These are phyloP conservation scores for Kwoniella heveanensis DNA, from an alignment of 768 basidiomycete species.

Conservation along the genomic window DNA sequence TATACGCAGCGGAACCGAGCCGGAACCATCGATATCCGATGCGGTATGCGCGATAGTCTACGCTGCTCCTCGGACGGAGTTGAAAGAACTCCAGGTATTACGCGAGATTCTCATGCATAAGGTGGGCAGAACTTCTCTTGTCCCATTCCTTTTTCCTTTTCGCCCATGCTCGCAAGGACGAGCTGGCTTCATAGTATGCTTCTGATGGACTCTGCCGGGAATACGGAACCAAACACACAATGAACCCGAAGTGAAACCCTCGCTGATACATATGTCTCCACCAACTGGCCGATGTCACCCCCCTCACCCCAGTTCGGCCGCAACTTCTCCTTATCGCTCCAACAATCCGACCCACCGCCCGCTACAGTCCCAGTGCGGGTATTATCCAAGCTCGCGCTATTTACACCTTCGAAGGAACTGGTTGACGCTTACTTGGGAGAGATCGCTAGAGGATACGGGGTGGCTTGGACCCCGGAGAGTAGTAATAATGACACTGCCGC, in stretches of 20 bases:
- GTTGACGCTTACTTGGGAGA: slow-evolving; percentile 86
- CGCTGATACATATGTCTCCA: no score
- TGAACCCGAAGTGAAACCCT: no score
- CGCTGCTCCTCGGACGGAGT: slow-evolving; percentile 85
- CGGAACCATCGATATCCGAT: slow-evolving; percentile 83
- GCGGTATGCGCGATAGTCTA: slow-evolving; percentile 85
- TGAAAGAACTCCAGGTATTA: slow-evolving; percentile 86
- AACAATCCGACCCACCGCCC: slow-evolving; percentile 72
- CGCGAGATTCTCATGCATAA: slow-evolving; percentile 96
- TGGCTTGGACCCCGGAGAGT: slow-evolving; percentile 65
- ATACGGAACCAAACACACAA: no score
- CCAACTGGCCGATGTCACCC: no score
- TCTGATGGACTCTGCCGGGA: no score
- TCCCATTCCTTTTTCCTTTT: not conserved
- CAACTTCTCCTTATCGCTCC: slow-evolving; percentile 79
- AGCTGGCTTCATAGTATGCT: no score
- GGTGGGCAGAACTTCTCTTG: slow-evolving; percentile 36
- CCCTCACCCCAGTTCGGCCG: slow-evolving; percentile 68
- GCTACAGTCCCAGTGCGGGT: slow-evolving; percentile 80
- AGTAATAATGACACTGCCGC: slow-evolving; percentile 16
- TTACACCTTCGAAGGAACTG: slow-evolving; percentile 70
- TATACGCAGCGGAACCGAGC: slow-evolving; percentile 63
- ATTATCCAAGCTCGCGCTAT: slow-evolving; percentile 69
- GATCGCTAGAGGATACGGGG: slow-evolving; percentile 83
- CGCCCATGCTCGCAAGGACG: not conserved